These are phyloP conservation scores for Termitomyces heimii DNA, from an alignment of 768 basidiomycete genomes.

Conservation along the genomic window DNA sequence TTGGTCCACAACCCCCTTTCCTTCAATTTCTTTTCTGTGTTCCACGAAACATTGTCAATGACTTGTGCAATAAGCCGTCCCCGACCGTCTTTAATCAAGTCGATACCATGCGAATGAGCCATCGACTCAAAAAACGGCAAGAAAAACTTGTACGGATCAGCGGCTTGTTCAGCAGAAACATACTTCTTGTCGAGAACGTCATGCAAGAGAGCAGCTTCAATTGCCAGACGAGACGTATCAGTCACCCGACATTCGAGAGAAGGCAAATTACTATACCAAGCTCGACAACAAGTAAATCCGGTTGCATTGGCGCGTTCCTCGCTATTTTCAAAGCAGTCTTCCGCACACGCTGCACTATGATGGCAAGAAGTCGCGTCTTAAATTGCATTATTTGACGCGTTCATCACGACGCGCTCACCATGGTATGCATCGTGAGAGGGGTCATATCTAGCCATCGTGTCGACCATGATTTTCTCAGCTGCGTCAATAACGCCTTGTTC, in stretches of 20 bases:
- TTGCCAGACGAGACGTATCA: background rate
- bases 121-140: conserved; percentile 55
- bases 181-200: conserved; percentile 89
- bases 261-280: conserved; percentile 29
- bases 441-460: conserved; percentile 73
- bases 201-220: conserved; percentile 76
- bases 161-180: conserved; percentile 46
- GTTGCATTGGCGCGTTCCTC: conserved; percentile 33
- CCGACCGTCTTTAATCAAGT: conserved; percentile 56
- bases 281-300: conserved; percentile 75
- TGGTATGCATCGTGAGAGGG: conserved; percentile 79
- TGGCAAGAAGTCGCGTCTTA: background rate
- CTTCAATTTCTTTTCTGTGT: conserved; percentile 67
- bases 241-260: background rate
- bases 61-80: conserved; percentile 52
- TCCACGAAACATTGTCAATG: conserved; percentile 81
- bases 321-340: conserved; percentile 72
- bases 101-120: conserved; percentile 36
- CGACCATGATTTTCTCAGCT: conserved; percentile 65
- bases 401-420: conserved; percentile 36
- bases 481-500: conserved; percentile 48
- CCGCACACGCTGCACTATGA: conserved; percentile 74
- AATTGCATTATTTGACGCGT: conserved; percentile 4
- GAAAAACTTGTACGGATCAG: conserved; percentile 62
- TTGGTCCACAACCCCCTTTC: conserved; percentile 46